Evolutionary conservation across 148 eudicot genomes (phyloP), one percentile per base, ranked within the genome.

Genomic region (Fagopyrum tataricum): DNA sequence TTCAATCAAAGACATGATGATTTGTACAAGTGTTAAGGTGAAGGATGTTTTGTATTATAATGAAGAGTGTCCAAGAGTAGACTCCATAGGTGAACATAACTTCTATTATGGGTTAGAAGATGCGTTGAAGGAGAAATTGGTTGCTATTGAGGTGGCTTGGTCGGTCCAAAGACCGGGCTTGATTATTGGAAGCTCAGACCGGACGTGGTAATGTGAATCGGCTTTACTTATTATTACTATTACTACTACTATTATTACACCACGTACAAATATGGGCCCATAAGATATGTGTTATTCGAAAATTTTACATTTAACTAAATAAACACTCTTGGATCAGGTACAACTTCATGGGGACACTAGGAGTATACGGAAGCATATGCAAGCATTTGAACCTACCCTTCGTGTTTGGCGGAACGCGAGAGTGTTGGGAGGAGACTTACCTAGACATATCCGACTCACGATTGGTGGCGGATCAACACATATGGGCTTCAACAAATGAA

Each of bases 141-240:
- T 14, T 26, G 70, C 56, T 0, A 70, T 76, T 15, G 78, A 75
- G 5, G 84, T 86, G 48, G 82, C 81, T 0, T 94, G 98, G 98
- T 91, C 98, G 6, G 85, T 94, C 10, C 91, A 88, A 23, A 78
- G 98, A 66, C 98, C 97, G 13, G 97, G 97, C 24, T 61, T 94
- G 71, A 88, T 94, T 9, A 81, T 88, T 69, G 98, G 98, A 7
- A 76, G 82, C 71, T 91, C 98, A 4, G 53, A 53, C 15, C 82
- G 81, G 76, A 83, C 97, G 0, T 48, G 81, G 68, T 58, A 58
- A 58, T 21, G 7, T 21, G 11, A 58, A 9, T 9, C 10, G 14
- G 9, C 49, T 11, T 46, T 14, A 46, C 49, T 46, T 9, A 13
- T 9, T 46, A 11, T 46, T 7, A 7, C 10, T 1, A 46, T 46